Evolutionary conservation across 1,284 basidiomycete species (phyloP).

Genomic region (Amylostereum chailletii): DNA sequence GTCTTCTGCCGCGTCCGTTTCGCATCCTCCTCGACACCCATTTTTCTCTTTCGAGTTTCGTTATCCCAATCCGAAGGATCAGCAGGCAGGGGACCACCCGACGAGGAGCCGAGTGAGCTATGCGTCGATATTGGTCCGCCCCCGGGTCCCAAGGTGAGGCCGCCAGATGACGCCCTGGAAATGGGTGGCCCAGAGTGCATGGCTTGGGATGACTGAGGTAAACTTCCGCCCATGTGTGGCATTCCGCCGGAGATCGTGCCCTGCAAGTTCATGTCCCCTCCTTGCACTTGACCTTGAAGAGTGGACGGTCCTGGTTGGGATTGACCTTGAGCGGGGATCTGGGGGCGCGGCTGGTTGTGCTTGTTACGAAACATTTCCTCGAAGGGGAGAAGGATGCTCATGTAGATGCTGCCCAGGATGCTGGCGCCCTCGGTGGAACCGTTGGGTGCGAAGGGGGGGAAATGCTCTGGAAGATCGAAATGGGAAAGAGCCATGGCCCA

Average conservation of each 20-base stretch:
- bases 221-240: conserved; percentile 6
- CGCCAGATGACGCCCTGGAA: conserved; percentile 5
- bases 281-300: conserved; percentile 1
- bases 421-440: conserved; percentile 38
- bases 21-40: conserved; percentile 51
- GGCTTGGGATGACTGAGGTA: conserved; percentile 1
- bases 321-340: neutral
- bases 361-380: conserved; percentile 57
- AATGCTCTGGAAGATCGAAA: conserved; percentile 59
- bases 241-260: conserved; percentile 6
- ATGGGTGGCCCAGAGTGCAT: conserved; percentile 5
- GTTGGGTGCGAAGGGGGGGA: conserved; percentile 34
- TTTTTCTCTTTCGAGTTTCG: conserved; percentile 60
- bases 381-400: conserved; percentile 52
- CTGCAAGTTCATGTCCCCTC: conserved; percentile 8
- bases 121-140: too few species aligned
- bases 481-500: conserved; percentile 43
- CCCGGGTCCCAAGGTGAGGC: too few species aligned
- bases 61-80: conserved; percentile 29
- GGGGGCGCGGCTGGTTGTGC: conserved; percentile 35
- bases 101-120: too few species aligned
- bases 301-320: conserved; percentile 6
- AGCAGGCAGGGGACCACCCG: too few species aligned
- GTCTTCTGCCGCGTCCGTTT: conserved; percentile 66
- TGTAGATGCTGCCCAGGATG: conserved; percentile 50